Evolutionary conservation across 2,329 filamentous ascomycete species (phyloP).

Genomic region (Simplicillium aogashimaense): DNA sequence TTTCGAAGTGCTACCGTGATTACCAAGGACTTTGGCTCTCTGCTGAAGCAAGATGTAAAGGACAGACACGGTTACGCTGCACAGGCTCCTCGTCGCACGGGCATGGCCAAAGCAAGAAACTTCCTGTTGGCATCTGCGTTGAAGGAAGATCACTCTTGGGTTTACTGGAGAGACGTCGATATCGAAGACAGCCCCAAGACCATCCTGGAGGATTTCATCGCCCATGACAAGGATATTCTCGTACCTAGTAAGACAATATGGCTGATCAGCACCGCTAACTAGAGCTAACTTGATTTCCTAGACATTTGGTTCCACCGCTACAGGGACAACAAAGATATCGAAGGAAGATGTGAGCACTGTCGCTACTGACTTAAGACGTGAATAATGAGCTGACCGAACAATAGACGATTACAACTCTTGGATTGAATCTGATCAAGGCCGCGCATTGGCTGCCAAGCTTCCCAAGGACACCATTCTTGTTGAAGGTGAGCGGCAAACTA

Average conservation of each 20-base stretch:
- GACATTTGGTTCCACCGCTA: conserved; percentile 98
- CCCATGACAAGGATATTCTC: conserved; percentile 84
- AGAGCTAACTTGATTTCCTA: conserved; percentile 22
- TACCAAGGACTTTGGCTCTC: conserved; percentile 80
- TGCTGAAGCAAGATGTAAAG: conserved; percentile 67
- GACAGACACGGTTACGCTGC: conserved; percentile 79
- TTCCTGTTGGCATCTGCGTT: conserved; percentile 77
- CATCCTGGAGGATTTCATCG: conserved; percentile 91
- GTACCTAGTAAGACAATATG: conserved; percentile 69
- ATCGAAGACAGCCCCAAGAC: conserved; percentile 81
- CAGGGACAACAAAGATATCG: conserved; percentile 66
- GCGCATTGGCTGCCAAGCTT: conserved; percentile 62
- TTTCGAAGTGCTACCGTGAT: conserved; percentile 81
- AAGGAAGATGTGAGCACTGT: conserved; percentile 71
- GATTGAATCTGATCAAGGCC: conserved; percentile 83
- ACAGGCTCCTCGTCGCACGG: conserved; percentile 82
- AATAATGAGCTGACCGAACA: conserved; percentile 10
- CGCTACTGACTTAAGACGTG: background rate
- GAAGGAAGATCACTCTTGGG: conserved; percentile 94
- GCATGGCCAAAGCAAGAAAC: conserved; percentile 84
- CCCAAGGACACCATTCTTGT: conserved; percentile 76
- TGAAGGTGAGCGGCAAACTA: conserved; percentile 52
- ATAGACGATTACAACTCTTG: conserved; percentile 98
- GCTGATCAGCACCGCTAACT: too few relatives aligned
- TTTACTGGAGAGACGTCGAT: conserved; percentile 97